Conservation (phyloP, 129 eudicot species). For the Artemisia argyi region DNA sequence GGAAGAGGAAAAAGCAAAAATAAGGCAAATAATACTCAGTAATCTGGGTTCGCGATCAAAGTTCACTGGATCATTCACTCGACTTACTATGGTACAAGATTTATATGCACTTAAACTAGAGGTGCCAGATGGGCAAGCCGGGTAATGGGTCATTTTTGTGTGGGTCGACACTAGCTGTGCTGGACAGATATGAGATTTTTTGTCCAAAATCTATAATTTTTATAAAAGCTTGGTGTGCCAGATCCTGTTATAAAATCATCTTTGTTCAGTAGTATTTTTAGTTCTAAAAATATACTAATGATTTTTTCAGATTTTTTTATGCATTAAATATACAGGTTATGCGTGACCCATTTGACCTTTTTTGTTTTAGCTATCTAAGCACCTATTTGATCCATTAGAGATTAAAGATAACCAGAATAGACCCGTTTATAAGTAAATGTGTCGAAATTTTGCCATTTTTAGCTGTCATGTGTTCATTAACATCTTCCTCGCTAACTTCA, state of each 20-base stretch:
- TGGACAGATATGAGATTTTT: neutral
- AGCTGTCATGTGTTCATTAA: neutral
- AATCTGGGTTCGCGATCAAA: conserved; percentile 53
- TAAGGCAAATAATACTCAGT: conserved; percentile 54
- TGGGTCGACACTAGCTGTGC: neutral
- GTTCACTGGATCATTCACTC: conserved; percentile 70
- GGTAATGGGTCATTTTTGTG: neutral
- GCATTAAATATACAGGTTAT: no score
- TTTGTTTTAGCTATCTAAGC: no score
- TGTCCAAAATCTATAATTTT: neutral
- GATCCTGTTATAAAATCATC: neutral
- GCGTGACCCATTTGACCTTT: no score
- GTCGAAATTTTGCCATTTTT: conserved; percentile 8
- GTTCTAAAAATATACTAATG: no score
- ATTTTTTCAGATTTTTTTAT: no score
- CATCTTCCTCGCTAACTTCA: conserved; percentile 8
- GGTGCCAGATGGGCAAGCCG: neutral
- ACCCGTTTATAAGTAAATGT: neutral
- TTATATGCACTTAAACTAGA: neutral
- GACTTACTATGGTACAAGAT: conserved; percentile 69
- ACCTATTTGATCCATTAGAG: no score
- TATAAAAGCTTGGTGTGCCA: neutral
- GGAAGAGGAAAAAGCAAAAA: conserved; percentile 64
- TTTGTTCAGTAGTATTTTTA: no score
- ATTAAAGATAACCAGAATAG: no score